Conservation (phyloP, 371 early-diverging fungal species). For the Lichtheimia corymbifera region DNA sequence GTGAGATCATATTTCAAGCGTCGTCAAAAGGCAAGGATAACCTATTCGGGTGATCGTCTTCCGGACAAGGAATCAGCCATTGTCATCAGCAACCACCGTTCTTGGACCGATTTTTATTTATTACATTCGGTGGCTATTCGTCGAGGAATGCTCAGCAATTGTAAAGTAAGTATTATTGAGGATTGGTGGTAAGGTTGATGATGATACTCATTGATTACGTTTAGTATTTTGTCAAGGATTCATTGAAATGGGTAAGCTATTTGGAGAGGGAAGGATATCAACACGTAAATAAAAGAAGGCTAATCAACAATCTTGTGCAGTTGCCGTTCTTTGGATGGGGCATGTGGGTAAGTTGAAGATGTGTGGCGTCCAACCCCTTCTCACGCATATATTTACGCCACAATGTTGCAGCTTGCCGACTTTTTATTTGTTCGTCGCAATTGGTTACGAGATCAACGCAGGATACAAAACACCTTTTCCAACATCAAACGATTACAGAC, state of each 20-base stretch:
- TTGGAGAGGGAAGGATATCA: background rate
- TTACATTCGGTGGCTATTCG: conserved; percentile 65
- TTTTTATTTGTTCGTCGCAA: conserved; percentile 70
- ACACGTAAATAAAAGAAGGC: background rate
- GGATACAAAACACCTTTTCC: conserved; percentile 61
- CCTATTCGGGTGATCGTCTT: conserved; percentile 66
- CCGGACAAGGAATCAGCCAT: conserved; percentile 60
- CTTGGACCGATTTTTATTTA: conserved; percentile 68
- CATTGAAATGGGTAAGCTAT: conserved; percentile 62
- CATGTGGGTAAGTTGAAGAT: conserved; percentile 51
- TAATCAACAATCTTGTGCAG: conserved; percentile 21
- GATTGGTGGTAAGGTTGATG: background rate
- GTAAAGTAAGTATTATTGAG: conserved; percentile 46
- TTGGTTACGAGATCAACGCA: conserved; percentile 66
- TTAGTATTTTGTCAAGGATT: conserved; percentile 76
- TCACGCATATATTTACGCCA: background rate
- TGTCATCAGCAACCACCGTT: conserved; percentile 66
- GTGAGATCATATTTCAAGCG: conserved; percentile 22
- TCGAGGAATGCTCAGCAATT: conserved; percentile 63
- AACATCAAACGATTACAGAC: conserved; percentile 56
- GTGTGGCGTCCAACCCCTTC: too few species aligned
- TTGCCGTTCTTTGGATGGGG: conserved; percentile 65
- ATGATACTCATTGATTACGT: background rate
- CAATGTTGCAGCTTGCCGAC: conserved; percentile 62
- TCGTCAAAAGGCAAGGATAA: conserved; percentile 61